Base-by-base conservation (phyloP, 2,329 filamentous ascomycete genomes). In the Rutstroemia sp. region DNA sequence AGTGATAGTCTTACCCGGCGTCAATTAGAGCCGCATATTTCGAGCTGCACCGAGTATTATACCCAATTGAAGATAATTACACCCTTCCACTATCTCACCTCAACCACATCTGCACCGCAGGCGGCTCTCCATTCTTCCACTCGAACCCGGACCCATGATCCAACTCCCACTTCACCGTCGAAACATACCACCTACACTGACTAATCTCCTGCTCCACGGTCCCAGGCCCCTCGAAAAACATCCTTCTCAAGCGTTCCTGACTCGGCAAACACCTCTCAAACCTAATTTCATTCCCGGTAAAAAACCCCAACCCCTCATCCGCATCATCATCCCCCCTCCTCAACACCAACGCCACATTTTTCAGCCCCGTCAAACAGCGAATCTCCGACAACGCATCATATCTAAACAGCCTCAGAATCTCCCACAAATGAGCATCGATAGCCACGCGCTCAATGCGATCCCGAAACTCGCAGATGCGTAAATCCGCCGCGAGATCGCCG, bases 41-140 rank as follows among this genome's bases (percentile, higher is more conserved):
- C 9, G 30, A 34, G 30, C 12, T 34, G 18, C 41, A 23, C 21
- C 41, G 18, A 44, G 12, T 44, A 12, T 16, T 12, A 47, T 30
- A 42, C 3, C 44, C 44, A 47, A 47, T 25, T 25, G 19, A 21
- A 27, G 7, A 47, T 27, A 44, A 8, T 23, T 47, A 21, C 21
- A 10, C 10, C 1, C 23, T 18, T 16, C 16, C 7, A 18, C 16
- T 25, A 12, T 9, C 14, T 58, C 51, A 58, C 27, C 47, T 41
- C 16, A 58, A 49, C 49, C 57, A 57, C 57, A 59, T 57, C 37
- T 59, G 57, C 37, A 59, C 57, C 52, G 41, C 52, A 16, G 57
- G 57, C 21, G 23, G 44, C 37, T 38, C 45, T 2, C 51, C 14
- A 19, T 27, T 41, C 54, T 44, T 48, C 10, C 38, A 19, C 46